phyloP scores from a whole-genome alignment of 106 monocot species.

The Allium cepa region DNA sequence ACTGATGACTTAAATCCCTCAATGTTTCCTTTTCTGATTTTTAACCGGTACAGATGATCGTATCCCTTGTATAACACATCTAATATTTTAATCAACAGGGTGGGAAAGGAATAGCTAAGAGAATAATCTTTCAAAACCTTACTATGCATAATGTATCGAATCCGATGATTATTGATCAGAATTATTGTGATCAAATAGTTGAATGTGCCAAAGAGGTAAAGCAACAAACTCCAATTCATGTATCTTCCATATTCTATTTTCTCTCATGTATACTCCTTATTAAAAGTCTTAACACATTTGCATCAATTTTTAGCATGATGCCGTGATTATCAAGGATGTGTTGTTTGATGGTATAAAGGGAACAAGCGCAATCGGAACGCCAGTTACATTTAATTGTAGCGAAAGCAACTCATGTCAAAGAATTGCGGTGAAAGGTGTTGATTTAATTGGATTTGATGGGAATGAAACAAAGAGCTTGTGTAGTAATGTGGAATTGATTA shows the following conservation, averaged over 20 bases:
- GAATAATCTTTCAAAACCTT: conserved; percentile 14
- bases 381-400: conserved; percentile 60
- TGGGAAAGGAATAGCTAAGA: conserved; percentile 7
- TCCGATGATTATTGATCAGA: conserved; percentile 78
- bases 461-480: conserved; percentile 20
- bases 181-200: conserved; percentile 54
- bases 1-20: too few relatives aligned
- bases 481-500: conserved; percentile 24
- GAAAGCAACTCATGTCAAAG: conserved; percentile 27
- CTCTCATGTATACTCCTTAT: neutral
- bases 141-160: conserved; percentile 23
- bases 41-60: too few relatives aligned
- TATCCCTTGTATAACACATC: too few relatives aligned
- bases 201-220: conserved; percentile 52
- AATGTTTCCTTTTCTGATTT: too few relatives aligned
- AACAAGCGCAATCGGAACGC: conserved; percentile 38
- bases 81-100: conserved; percentile 4
- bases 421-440: conserved; percentile 34
- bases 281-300: neutral
- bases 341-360: conserved; percentile 65
- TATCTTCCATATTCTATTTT: neutral
- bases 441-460: conserved; percentile 16
- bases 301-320: conserved; percentile 26
- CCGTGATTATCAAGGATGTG: conserved; percentile 55
- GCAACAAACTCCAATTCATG: neutral